Evolutionary conservation across 164 flowering plant genomes (phyloP).

Genomic region (grape (Vitis vinifera)): ASM3070453v1 NC_081817.1:10468001-10468500

Average conservation of each 20-base stretch:
- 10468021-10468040: not conserved
- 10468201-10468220: conserved; percentile 41
- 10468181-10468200: conserved; percentile 72
- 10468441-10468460: not conserved
- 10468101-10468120: conserved; percentile 67
- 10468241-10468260: conserved; percentile 13
- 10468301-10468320: conserved; percentile 63
- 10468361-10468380: not conserved
- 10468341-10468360: not conserved
- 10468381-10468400: no score
- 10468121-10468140: conserved; percentile 81
- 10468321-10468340: conserved; percentile 68
- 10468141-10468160: conserved; percentile 73
- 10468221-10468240: conserved; percentile 17
- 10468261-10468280: conserved; percentile 49
- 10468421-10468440: not conserved
- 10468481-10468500: conserved; percentile 56
- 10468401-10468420: not conserved
- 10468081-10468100: conserved; percentile 69
- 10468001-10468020: conserved; percentile 38
- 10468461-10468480: conserved; percentile 4
- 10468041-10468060: not conserved
- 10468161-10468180: conserved; percentile 64
- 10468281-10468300: conserved; percentile 32
- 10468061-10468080: not conserved